Conservation (phyloP, 2,329 filamentous ascomycete genomes). For the Bipolaris sorokiniana region DNA sequence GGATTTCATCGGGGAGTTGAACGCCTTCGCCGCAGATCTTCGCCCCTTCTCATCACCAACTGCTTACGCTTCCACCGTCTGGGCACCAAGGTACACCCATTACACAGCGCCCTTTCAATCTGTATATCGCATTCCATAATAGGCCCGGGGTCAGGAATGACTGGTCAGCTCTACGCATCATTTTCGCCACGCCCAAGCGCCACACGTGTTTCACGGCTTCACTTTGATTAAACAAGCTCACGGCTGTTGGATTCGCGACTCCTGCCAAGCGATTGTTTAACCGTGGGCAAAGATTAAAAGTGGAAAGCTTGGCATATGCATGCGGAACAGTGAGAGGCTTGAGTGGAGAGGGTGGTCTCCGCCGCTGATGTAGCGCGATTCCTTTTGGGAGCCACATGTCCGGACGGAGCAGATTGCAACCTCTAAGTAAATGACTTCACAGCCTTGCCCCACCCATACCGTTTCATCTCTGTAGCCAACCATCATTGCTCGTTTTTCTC, state of each 20-base stretch:
- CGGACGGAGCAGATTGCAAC: conserved; percentile 30
- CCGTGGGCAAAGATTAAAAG: conserved; percentile 23
- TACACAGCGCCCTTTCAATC: background rate
- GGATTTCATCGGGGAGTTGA: conserved; percentile 5
- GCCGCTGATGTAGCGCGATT: conserved; percentile 15
- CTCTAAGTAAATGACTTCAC: conserved; percentile 30
- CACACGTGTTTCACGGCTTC: conserved; percentile 18
- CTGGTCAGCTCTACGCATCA: background rate
- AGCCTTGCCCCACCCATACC: conserved; percentile 18
- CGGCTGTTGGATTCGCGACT: conserved; percentile 1
- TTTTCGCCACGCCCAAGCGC: conserved; percentile 9
- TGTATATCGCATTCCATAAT: background rate
- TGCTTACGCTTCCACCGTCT: conserved; percentile 1
- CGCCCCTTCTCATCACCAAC: conserved; percentile 15
- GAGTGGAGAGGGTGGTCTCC: conserved; percentile 8
- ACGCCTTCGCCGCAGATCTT: conserved; percentile 7
- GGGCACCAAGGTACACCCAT: background rate
- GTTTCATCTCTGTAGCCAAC: conserved; percentile 32
- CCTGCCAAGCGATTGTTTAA: conserved; percentile 27
- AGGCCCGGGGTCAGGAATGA: background rate
- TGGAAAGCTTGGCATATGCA: conserved; percentile 24
- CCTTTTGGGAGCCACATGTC: conserved; percentile 21
- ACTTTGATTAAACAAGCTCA: conserved; percentile 14
- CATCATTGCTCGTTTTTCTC: background rate
- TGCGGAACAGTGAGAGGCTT: conserved; percentile 12